Evolutionary conservation across 331 rosid genomes (phyloP).

Genomic region (Malus hybrid): DNA sequence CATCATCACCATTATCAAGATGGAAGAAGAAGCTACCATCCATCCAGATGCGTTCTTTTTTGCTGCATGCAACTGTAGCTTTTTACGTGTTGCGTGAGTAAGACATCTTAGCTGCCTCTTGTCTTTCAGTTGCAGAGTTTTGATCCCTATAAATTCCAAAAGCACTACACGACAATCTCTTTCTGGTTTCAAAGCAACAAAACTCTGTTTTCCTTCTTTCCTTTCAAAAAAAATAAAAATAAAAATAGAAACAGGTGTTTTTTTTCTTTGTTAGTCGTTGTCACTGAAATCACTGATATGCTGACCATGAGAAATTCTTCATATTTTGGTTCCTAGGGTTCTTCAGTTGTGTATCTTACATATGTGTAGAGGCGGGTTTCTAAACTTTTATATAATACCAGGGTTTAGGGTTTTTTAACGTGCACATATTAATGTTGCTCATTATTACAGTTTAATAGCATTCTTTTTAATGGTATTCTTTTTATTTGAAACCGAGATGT

Average conservation of each 20-base stretch:
- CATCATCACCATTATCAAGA: not conserved
- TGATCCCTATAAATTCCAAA: not conserved
- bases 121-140: not conserved
- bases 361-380: not conserved
- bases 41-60: not conserved
- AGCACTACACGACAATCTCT: not conserved
- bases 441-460: too few species aligned
- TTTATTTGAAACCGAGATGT: too few species aligned
- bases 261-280: not conserved
- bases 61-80: not conserved
- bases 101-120: not conserved
- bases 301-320: not conserved
- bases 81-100: not conserved
- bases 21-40: constrained; percentile 1
- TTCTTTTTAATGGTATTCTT: too few species aligned
- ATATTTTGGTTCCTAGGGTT: not conserved
- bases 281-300: not conserved
- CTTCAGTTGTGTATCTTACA: not conserved
- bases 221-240: not conserved
- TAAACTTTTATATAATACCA: not conserved
- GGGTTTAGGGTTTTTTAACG: not conserved
- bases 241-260: not conserved
- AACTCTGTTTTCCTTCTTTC: not conserved
- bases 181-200: not conserved
- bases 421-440: not conserved